Conservation (phyloP, 352 stramenopile genomes). For the Globisporangium recalcitrans region DNA sequence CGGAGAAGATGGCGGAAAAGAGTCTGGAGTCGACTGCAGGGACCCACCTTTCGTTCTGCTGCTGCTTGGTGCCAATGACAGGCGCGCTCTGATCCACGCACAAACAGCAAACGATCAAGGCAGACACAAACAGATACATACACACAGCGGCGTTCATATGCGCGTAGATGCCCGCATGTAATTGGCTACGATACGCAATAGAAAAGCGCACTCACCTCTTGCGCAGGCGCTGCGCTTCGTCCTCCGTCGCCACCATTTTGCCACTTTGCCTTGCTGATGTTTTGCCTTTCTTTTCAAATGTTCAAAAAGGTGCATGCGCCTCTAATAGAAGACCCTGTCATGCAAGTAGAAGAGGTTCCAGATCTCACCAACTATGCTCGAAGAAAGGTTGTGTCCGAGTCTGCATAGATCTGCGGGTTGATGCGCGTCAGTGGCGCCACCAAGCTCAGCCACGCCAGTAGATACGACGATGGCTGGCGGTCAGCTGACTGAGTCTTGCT, state of each 20-base stretch:
- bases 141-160: neutral
- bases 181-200: no score
- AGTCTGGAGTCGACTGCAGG: neutral
- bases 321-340: neutral
- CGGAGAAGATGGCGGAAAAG: neutral
- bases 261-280: neutral
- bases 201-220: slow-evolving; percentile 15
- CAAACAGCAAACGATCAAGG: neutral
- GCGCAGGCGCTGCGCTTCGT: slow-evolving; percentile 8
- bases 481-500: neutral
- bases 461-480: slow-evolving; percentile 25
- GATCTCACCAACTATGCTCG: neutral
- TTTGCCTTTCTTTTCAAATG: slow-evolving; percentile 6
- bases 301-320: neutral
- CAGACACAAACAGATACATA: neutral
- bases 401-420: neutral
- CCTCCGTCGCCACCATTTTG: neutral
- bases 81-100: slow-evolving; percentile 9
- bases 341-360: neutral
- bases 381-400: neutral
- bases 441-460: slow-evolving; percentile 72
- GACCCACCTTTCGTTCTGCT: slow-evolving; percentile 6
- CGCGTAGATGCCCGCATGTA: neutral
- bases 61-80: slow-evolving; percentile 5
- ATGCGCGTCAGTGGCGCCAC: slow-evolving; percentile 62